Evolutionary conservation across 2,329 filamentous ascomycete species (phyloP).

Genomic region (Sporothrix phasma): DNA sequence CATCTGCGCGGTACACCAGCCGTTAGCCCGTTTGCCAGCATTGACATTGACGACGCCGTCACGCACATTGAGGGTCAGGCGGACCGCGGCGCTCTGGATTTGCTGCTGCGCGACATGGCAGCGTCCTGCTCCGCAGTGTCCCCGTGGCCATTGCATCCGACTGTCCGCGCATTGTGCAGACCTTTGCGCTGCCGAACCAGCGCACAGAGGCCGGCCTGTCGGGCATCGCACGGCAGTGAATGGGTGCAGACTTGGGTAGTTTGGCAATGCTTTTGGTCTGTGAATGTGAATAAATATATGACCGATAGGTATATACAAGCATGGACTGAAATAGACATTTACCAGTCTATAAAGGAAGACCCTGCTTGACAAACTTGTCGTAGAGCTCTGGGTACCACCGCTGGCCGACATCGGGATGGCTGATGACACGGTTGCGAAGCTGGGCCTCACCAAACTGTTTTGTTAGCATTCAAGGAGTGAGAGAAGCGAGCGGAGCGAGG

Average conservation of each 20-base stretch:
- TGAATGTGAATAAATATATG: no score
- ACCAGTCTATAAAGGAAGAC: neutral
- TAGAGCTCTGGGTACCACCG: slow-evolving; percentile 16
- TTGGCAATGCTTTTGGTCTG: slow-evolving; percentile 14
- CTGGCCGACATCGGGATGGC: slow-evolving; percentile 16
- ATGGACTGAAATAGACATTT: no score
- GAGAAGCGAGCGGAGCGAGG: no score
- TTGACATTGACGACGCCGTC: slow-evolving; percentile 6
- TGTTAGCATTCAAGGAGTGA: no score
- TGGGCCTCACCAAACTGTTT: slow-evolving; percentile 15
- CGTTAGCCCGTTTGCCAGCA: neutral
- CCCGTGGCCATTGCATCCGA: slow-evolving; percentile 1
- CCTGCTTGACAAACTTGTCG: slow-evolving; percentile 13
- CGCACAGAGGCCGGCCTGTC: slow-evolving; percentile 15
- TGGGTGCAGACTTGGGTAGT: slow-evolving; percentile 10
- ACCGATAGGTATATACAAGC: no score
- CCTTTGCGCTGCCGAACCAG: slow-evolving; percentile 8
- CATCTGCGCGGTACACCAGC: neutral
- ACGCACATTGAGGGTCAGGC: neutral
- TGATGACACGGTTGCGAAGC: slow-evolving; percentile 16
- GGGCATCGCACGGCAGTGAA: slow-evolving; percentile 11
- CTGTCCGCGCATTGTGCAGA: neutral
- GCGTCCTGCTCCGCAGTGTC: slow-evolving; percentile 13
- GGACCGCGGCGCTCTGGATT: neutral
- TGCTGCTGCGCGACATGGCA: slow-evolving; percentile 9